phyloP scores from a whole-genome alignment of 768 basidiomycete species.

The Serendipita sp. region DNA sequence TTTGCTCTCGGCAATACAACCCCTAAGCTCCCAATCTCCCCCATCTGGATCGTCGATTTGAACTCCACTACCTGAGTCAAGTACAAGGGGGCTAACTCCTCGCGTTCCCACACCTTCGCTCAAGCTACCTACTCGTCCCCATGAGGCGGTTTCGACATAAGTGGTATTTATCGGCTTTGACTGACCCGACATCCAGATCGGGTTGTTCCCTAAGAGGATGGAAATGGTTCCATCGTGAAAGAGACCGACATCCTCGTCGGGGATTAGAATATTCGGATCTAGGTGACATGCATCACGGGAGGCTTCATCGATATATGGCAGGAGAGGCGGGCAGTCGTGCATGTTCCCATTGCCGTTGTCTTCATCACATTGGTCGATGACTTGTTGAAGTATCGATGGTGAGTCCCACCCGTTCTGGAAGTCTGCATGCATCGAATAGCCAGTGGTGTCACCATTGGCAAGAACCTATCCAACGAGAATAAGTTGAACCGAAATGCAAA shows the following conservation, averaged over 20 bases:
- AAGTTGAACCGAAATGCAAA: neutral
- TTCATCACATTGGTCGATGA: conserved; percentile 32
- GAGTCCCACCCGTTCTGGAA: conserved; percentile 48
- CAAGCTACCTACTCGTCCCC: conserved; percentile 3
- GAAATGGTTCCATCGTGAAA: neutral
- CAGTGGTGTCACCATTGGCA: conserved; percentile 45
- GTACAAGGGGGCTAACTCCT: neutral
- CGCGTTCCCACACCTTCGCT: neutral
- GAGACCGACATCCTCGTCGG: neutral
- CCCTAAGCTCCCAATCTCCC: neutral
- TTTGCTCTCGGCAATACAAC: neutral
- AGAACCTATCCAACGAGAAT: conserved; percentile 9
- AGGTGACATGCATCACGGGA: neutral
- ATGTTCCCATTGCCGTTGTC: neutral
- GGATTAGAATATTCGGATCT: neutral
- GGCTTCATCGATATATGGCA: neutral
- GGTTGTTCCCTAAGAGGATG: neutral
- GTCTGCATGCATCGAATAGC: conserved; percentile 45
- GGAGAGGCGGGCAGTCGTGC: neutral
- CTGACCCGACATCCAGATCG: neutral
- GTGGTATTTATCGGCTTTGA: neutral
- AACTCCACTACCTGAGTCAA: neutral
- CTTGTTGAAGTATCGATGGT: conserved; percentile 33
- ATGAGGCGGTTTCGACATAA: neutral
- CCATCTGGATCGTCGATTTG: neutral